Evolutionary conservation across 148 eudicot species (phyloP).

Genomic region (Arctostaphylos glauca): DNA sequence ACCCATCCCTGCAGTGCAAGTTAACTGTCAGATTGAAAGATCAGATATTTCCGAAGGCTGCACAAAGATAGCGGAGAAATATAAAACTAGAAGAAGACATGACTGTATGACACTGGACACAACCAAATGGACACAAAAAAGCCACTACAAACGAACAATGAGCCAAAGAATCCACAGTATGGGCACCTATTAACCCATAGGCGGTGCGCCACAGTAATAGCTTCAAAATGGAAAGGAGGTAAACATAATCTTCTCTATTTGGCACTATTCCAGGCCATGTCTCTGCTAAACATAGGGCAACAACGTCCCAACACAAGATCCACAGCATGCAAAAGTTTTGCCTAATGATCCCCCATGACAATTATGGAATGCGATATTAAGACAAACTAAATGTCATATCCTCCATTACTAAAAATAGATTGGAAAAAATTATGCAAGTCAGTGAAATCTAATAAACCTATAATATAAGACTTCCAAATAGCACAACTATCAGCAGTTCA

Average conservation of each 20-base stretch:
- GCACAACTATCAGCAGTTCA: not conserved
- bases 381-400: not conserved
- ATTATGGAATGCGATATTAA: not conserved
- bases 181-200: not conserved
- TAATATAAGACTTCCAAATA: not conserved
- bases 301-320: not conserved
- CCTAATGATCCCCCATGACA: not conserved
- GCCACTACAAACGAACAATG: slow-evolving; percentile 1
- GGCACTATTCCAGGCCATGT: not conserved
- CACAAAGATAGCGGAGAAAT: slow-evolving; percentile 7
- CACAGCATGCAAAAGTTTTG: not conserved
- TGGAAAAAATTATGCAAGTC: not conserved
- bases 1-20: slow-evolving; percentile 70
- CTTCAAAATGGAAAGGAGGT: not conserved
- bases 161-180: not conserved
- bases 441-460: not conserved
- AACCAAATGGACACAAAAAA: not conserved
- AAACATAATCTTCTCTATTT: not conserved
- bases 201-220: not conserved
- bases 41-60: not conserved
- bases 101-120: slow-evolving; percentile 1
- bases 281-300: not conserved
- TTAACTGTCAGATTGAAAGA: slow-evolving; percentile 9
- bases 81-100: not conserved
- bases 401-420: not conserved